These are phyloP conservation scores for Scedosporium apiospermum DNA, from an alignment of 2,329 filamentous ascomycete genomes.

Conservation along the genomic window DNA sequence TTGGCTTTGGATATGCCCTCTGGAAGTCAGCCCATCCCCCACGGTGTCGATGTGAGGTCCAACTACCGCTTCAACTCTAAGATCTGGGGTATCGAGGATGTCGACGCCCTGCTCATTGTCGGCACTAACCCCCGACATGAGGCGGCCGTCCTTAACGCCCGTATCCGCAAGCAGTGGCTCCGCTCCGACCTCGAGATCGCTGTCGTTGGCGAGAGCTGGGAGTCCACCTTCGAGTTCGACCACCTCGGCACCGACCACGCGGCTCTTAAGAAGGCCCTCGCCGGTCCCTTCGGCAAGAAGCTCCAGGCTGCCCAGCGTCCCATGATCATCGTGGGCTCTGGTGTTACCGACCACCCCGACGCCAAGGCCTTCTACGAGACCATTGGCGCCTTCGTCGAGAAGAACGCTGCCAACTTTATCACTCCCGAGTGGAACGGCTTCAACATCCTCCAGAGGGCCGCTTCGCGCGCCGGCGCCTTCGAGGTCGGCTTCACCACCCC, in stretches of 20 bases:
- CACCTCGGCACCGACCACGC: slow-evolving; percentile 74
- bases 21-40: slow-evolving; percentile 74
- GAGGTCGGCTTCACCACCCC: slow-evolving; percentile 92
- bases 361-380: slow-evolving; percentile 90
- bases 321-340: slow-evolving; percentile 94
- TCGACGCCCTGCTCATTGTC: slow-evolving; percentile 82
- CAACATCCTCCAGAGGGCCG: slow-evolving; percentile 90
- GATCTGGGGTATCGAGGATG: slow-evolving; percentile 88
- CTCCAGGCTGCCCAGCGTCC: slow-evolving; percentile 78
- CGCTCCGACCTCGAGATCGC: slow-evolving; percentile 90
- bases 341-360: slow-evolving; percentile 81
- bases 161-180: slow-evolving; percentile 96
- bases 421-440: slow-evolving; percentile 94
- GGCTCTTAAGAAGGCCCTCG: slow-evolving; percentile 74
- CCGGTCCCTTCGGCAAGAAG: slow-evolving; percentile 87
- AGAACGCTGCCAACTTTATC: slow-evolving; percentile 80
- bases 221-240: slow-evolving; percentile 92
- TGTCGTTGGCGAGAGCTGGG: slow-evolving; percentile 80
- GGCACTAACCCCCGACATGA: slow-evolving; percentile 95
- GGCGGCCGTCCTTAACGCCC: slow-evolving; percentile 88
- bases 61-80: slow-evolving; percentile 97
- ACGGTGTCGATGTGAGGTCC: slow-evolving; percentile 85
- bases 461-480: slow-evolving; percentile 85
- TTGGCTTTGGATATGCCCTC: slow-evolving; percentile 83
- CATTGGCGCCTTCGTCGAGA: slow-evolving; percentile 83